Evolutionary conservation across 2,329 filamentous ascomycete species (phyloP).

Genomic region (Pseudocercospora vitis): DNA sequence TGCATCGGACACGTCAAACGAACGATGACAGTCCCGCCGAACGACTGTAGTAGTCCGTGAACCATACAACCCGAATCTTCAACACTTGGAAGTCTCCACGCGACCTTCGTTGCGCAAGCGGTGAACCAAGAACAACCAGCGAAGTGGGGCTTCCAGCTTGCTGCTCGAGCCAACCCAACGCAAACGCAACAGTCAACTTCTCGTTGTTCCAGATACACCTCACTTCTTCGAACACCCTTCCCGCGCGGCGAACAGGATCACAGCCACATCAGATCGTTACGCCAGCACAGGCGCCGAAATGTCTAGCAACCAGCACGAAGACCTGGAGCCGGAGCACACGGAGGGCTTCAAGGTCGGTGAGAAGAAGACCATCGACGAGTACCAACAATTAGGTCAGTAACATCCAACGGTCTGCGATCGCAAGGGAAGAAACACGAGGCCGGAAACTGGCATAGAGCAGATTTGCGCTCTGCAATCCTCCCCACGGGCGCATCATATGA

Average conservation of each 20-base stretch:
- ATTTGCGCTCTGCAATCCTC: too few species aligned
- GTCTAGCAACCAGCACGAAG: conserved; percentile 54
- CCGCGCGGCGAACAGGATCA: not conserved
- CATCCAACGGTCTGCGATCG: too few species aligned
- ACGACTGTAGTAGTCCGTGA: too few species aligned
- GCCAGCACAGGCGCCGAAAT: conserved; percentile 26
- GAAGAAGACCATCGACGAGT: conserved; percentile 97
- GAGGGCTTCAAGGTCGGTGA: conserved; percentile 97
- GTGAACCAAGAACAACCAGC: not conserved
- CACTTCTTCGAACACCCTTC: not conserved
- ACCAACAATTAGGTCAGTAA: conserved; percentile 71
- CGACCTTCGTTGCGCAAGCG: too few species aligned
- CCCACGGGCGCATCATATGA: too few species aligned
- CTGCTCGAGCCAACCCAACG: not conserved
- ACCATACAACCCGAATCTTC: too few species aligned
- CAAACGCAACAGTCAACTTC: too few species aligned
- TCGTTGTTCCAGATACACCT: not conserved
- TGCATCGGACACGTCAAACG: too few species aligned
- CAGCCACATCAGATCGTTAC: not conserved
- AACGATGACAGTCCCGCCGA: too few species aligned
- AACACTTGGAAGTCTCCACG: too few species aligned
- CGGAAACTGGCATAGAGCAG: too few species aligned
- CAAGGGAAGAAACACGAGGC: too few species aligned
- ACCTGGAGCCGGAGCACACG: conserved; percentile 81
- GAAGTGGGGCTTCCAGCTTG: not conserved